Evolutionary conservation across 192 early-diverging fungal genomes (phyloP), one percentile per base, ranked within the genome.

Genomic region (Gonapodya prolifera): DNA sequence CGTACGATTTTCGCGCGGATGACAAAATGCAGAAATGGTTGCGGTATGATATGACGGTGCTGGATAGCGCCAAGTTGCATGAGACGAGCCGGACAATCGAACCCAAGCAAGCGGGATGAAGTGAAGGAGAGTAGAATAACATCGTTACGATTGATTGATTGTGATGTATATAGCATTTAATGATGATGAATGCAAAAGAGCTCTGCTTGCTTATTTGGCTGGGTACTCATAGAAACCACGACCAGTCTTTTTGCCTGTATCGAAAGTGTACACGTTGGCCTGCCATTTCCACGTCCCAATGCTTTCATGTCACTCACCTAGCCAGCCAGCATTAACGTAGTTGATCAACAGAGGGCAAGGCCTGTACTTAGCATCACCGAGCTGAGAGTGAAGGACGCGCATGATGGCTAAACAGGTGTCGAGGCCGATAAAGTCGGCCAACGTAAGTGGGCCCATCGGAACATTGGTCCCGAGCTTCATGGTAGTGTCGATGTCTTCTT

Each of bases 321-420:
- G 81, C 92, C 93, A 97, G 1, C 97, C 97, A 35, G 97, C 96
- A 84, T 97, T 94, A 29, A 99, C 97, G 81, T 94, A 94, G 83
- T 96, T 95, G 80, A 91, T 90, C 75, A 99, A 87, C 78, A 99
- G 82, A 31, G 95, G 94, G 33, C 90, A 87, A 13, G 97, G 97
- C 32, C 97, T 87, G 88, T 98, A 98, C 87, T 98, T 99, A 75
- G 91, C 87, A 79, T 98, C 97, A 76, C 96, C 96, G 35, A 95
- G 87, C 79, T 96, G 91, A 31, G 86, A 84, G 83, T 97, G 92
- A 35, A 97, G 86, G 8, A 99, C 96, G 79, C 91, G 88, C 95
- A 99, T 96, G 79, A 99, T 99, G 8, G 97, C 91, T 78, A 99
- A 83, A 83, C 97, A 99, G 0, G 97, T 99, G 81, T 99, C 97